phyloP scores from a whole-genome alignment of 768 basidiomycete species.

The Tricholomella constricta region DNA sequence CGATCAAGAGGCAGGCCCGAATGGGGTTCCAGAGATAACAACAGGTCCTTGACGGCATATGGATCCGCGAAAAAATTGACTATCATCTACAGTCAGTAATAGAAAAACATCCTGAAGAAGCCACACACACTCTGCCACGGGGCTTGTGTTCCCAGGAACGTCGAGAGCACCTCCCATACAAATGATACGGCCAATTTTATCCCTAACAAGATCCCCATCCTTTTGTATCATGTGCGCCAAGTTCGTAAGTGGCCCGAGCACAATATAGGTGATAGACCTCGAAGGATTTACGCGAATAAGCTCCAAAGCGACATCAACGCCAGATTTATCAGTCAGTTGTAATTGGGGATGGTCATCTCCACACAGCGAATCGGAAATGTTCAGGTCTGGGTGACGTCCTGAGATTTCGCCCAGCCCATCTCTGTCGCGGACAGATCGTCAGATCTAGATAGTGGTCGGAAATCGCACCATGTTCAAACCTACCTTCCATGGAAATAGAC shows the following conservation, averaged over 20 bases:
- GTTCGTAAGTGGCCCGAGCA: slow-evolving; percentile 79
- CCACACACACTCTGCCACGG: slow-evolving; percentile 79
- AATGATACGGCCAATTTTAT: slow-evolving; percentile 71
- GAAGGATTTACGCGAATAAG: slow-evolving; percentile 53
- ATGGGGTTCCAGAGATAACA: slow-evolving; percentile 42
- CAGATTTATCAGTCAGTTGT: slow-evolving; percentile 44
- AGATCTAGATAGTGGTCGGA: not conserved
- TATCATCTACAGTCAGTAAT: slow-evolving; percentile 27
- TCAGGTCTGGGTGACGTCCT: slow-evolving; percentile 66
- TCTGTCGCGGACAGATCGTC: slow-evolving; percentile 35
- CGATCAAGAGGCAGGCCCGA: slow-evolving; percentile 62
- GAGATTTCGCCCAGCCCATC: slow-evolving; percentile 70
- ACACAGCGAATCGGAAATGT: slow-evolving; percentile 27
- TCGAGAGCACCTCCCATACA: slow-evolving; percentile 96
- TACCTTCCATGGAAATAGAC: slow-evolving; percentile 85
- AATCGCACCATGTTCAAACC: slow-evolving; percentile 13
- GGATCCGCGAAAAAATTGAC: slow-evolving; percentile 91
- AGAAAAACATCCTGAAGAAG: not conserved
- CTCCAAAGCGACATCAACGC: slow-evolving; percentile 54
- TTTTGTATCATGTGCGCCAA: slow-evolving; percentile 65
- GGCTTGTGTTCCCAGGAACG: slow-evolving; percentile 84
- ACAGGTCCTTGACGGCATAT: slow-evolving; percentile 72
- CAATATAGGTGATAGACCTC: slow-evolving; percentile 67
- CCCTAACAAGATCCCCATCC: slow-evolving; percentile 52
- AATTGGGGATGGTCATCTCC: slow-evolving; percentile 45